A percentile compares a stretch with the other conserved stretches of the same genome.
These are phyloP conservation scores for Bombardia bombarda DNA, from an alignment of 495 filamentous ascomycete genomes.

Conservation along the genomic window DNA sequence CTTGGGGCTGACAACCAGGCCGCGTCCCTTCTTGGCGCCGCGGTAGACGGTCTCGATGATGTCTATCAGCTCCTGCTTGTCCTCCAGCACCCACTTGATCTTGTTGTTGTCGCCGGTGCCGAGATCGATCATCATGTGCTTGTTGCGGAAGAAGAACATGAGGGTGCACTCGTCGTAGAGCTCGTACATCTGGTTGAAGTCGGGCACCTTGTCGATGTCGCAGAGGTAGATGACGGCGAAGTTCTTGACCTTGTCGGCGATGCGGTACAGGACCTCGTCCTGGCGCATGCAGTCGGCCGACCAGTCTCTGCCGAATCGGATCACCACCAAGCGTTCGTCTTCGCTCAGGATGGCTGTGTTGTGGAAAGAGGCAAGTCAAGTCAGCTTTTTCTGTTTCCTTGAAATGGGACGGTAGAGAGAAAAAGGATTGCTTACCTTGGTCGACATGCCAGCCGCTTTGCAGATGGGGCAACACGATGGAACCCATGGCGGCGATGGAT, in stretches of 20 bases:
- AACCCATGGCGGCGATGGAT: conserved; percentile 53
- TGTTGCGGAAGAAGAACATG: conserved; percentile 90
- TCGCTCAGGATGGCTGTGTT: conserved; percentile 37
- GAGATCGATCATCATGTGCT: conserved; percentile 99
- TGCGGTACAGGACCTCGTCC: conserved; percentile 90
- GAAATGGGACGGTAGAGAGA: too few relatives aligned
- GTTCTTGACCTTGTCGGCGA: conserved; percentile 78
- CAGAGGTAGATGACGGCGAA: conserved; percentile 95
- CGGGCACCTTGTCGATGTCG: conserved; percentile 90
- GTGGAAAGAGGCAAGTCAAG: not conserved
- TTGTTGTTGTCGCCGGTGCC: conserved; percentile 99
- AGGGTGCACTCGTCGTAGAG: conserved; percentile 65
- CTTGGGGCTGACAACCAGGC: conserved; percentile 94
- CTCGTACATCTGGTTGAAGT: conserved; percentile 95
- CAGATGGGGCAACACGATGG: conserved; percentile 88
- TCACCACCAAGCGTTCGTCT: conserved; percentile 93
- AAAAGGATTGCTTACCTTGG: conserved; percentile 69
- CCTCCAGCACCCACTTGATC: conserved; percentile 87
- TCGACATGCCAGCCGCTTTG: conserved; percentile 94
- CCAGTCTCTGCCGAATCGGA: conserved; percentile 80
- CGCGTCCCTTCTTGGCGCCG: conserved; percentile 92
- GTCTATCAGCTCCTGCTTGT: conserved; percentile 98
- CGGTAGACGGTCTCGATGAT: conserved; percentile 98
- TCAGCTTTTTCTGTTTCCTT: too few relatives aligned
- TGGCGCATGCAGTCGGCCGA: conserved; percentile 80